Evolutionary conservation across 1,139 yeast species (phyloP), one percentile per base, ranked within the genome.

Genomic region (Suhomyces chickasaworum): DNA sequence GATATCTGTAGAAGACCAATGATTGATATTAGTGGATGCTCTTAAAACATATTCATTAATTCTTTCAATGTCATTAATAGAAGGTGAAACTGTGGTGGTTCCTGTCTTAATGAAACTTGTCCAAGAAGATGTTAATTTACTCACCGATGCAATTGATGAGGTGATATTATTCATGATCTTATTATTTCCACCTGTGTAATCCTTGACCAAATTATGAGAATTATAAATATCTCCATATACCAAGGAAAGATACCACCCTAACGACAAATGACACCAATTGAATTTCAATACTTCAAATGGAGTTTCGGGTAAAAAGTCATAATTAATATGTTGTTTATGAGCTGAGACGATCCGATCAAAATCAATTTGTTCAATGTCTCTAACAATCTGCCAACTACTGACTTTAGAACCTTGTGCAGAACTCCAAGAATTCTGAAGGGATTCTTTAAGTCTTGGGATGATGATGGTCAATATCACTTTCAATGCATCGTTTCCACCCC

Each of bases 181-280:
- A 37, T 58, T 64, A 41, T 57, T 61, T 9, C 60, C 65, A 4
- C 70, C 66, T 9, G 64, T 57, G 56, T 46, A 45, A 45, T 55
- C 40, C 46, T 48, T 51, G 20, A 58, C 56, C 17, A 61, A 39
- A 34, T 69, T 72, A 9, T 73, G 70, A 20, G 75, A 65, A 42
- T 78, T 75, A 59, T 80, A 88, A 0, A 88, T 75, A 44, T 76
- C 72, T 1, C 85, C 81, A 83, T 90, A 88, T 29, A 88, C 59
- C 13, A 86, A 68, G 12, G 87, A 78, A 38, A 78, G 73, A 60
- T 88, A 84, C 96, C 96, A 89, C 0, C 91, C 90, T 32, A 87
- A 69, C 0, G 93, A 81, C 7, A 77, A 57, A 37, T 70, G 69
- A 38, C 80, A 77, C 93, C 96, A 86, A 10, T 66, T 63, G 52